Evolutionary conservation across 2,329 filamentous ascomycete genomes (phyloP).

Genomic region (Coleophoma eucalyptorum): DNA sequence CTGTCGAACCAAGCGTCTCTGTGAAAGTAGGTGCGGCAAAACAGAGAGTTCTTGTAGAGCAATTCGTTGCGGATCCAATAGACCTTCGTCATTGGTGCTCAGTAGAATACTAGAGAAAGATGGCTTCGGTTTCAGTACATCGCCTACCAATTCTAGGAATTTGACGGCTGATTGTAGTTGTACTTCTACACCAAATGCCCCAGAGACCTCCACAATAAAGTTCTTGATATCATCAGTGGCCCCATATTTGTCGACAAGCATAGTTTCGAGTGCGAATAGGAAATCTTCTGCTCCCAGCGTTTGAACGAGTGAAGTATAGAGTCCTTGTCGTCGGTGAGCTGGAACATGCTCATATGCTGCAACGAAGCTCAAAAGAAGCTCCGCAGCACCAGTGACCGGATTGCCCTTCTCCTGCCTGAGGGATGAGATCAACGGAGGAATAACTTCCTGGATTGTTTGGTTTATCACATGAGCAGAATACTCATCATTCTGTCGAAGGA

Average conservation of each 20-base stretch:
- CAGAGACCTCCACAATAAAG: constrained; percentile 74
- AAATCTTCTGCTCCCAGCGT: constrained; percentile 85
- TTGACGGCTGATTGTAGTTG: constrained; percentile 77
- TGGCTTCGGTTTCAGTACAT: constrained; percentile 73
- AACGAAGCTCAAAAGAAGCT: constrained; percentile 92
- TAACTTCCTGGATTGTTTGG: constrained; percentile 89
- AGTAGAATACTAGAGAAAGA: constrained; percentile 70
- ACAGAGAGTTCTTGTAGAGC: constrained; percentile 52
- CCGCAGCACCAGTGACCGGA: constrained; percentile 76
- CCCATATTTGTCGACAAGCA: constrained; percentile 87
- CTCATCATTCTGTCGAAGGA: constrained; percentile 89
- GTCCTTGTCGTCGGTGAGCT: constrained; percentile 72
- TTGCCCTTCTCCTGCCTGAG: constrained; percentile 77
- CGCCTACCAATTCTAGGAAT: constrained; percentile 69
- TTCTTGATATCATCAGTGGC: constrained; percentile 67
- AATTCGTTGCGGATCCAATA: constrained; percentile 42
- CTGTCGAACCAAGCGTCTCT: constrained; percentile 51
- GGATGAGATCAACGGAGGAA: constrained; percentile 85
- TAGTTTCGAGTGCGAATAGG: constrained; percentile 79
- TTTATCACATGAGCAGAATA: constrained; percentile 96
- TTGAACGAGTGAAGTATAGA: constrained; percentile 82
- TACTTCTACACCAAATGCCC: constrained; percentile 67
- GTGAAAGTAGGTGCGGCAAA: constrained; percentile 54
- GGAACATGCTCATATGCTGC: constrained; percentile 97
- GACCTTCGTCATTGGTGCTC: constrained; percentile 46